Conservation (phyloP, 306 rosid species). For the Corylus avellana region DNA sequence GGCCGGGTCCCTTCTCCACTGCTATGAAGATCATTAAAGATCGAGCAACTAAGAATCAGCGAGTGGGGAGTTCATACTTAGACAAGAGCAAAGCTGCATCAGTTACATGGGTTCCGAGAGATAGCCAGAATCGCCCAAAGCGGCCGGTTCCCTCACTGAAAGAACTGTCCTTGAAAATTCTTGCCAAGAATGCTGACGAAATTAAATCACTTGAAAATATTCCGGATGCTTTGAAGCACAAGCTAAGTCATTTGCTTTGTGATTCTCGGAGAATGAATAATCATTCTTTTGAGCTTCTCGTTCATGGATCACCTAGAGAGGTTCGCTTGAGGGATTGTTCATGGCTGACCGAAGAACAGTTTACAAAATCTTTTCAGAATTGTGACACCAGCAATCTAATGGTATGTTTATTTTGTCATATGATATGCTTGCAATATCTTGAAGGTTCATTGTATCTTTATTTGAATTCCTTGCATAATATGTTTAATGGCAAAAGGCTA, state of each 20-base stretch:
- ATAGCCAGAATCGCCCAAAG: conserved; percentile 7
- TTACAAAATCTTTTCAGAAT: conserved; percentile 40
- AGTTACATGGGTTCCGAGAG: conserved; percentile 45
- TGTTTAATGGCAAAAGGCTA: not conserved
- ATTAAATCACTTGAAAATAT: conserved; percentile 65
- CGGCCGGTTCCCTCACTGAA: conserved; percentile 51
- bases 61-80: not conserved
- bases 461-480: conserved; percentile 7
- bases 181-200: conserved; percentile 61
- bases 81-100: conserved; percentile 19
- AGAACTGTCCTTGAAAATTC: conserved; percentile 50
- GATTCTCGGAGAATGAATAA: conserved; percentile 64
- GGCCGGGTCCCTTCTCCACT: conserved; percentile 64
- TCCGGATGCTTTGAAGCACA: conserved; percentile 59
- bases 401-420: conserved; percentile 36
- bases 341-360: conserved; percentile 76
- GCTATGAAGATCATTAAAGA: conserved; percentile 56
- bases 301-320: conserved; percentile 67
- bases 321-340: conserved; percentile 74
- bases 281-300: conserved; percentile 51
- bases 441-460: not conserved
- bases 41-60: conserved; percentile 30
- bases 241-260: conserved; percentile 58
- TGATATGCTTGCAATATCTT: conserved; percentile 2
- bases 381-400: conserved; percentile 51